These are phyloP conservation scores for Fusarium pseudograminearum DNA, from an alignment of 2,329 filamentous ascomycete species.

Conservation along the genomic window DNA sequence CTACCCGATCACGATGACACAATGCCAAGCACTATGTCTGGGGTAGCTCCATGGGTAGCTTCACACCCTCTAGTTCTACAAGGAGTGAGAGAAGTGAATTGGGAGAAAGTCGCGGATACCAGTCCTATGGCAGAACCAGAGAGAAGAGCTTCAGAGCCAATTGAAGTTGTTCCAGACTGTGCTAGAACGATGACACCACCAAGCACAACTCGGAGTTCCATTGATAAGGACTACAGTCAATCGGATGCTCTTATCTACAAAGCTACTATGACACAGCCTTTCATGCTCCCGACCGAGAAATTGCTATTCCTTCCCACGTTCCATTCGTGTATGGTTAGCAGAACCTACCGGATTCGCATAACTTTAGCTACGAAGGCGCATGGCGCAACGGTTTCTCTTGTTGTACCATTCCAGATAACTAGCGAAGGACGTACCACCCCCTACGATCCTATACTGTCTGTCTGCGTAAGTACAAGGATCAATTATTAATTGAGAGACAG, in stretches of 20 bases:
- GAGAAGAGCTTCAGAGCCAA: not conserved
- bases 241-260: not conserved
- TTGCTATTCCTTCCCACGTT: slow-evolving; percentile 3
- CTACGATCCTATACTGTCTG: not conserved
- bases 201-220: not conserved
- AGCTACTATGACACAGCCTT: not conserved
- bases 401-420: slow-evolving; percentile 7
- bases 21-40: not conserved
- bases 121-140: accelerated
- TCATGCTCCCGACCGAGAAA: not conserved
- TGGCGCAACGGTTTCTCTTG: not conserved
- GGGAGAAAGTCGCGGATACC: not conserved
- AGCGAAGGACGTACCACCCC: not conserved
- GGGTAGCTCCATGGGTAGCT: slow-evolving; percentile 1
- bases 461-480: not conserved
- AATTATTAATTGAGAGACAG: accelerated
- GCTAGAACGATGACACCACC: too few species aligned
- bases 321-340: slow-evolving; percentile 13
- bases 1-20: slow-evolving; percentile 3
- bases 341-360: slow-evolving; percentile 1
- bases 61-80: not conserved
- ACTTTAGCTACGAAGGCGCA: not conserved
- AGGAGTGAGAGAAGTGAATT: accelerated
- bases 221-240: not conserved
- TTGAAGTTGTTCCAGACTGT: accelerated